Base-by-base conservation (phyloP, 2,329 filamentous ascomycete species). In the Balansia obtecta region DNA sequence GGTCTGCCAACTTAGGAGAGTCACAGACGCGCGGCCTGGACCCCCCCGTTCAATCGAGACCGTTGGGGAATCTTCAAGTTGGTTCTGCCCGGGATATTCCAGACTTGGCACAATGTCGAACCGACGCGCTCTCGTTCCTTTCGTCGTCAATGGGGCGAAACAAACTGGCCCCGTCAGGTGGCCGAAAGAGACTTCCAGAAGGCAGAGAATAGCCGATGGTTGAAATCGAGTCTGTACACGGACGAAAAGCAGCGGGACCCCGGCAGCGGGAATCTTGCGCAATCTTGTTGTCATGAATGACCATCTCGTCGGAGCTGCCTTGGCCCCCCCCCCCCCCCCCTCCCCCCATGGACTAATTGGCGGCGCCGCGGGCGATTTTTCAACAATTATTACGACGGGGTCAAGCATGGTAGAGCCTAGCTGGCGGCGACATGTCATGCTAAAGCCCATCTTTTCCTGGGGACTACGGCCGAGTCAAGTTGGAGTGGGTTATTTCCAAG, bases 21-120 rank as follows among this genome's bases (percentile, higher is more conserved):
- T 61, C 77, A 4, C 61, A 66, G 10, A 57, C 71, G 3, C 65
- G 72, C 0, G 67, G 71, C 51, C 66, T 62, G 0, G n/a, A n/a
- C 68, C 74, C 2, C 74, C 74, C 4, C 0, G 68, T 77, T 0
- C 64, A 70, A 13, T 68, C 65, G 12, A 66, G 54, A 58, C 68
- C 59, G 10, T 46, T 53, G 6, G 44, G 54, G 12, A 61, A 67
- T 34, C 64, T 65, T 12, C 59, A 54, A 52, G 58, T 68, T 0
- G 62, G 65, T 0, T 68, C 68, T 0, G 71, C 72, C 0, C 74
- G 73, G 53, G 68, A 62, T 0, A 58, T 78, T 2, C 50, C 79
- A n/a, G 63, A 81, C 54, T 80, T 80, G 58, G 76, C 76, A 1
- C 76, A 81, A 56, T n/a, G n/a, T n/a, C n/a, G n/a, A n/a, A n/a